These are phyloP conservation scores for Trichocomaceae sp. DNA, from an alignment of 2,329 filamentous ascomycete species.

Conservation along the genomic window DNA sequence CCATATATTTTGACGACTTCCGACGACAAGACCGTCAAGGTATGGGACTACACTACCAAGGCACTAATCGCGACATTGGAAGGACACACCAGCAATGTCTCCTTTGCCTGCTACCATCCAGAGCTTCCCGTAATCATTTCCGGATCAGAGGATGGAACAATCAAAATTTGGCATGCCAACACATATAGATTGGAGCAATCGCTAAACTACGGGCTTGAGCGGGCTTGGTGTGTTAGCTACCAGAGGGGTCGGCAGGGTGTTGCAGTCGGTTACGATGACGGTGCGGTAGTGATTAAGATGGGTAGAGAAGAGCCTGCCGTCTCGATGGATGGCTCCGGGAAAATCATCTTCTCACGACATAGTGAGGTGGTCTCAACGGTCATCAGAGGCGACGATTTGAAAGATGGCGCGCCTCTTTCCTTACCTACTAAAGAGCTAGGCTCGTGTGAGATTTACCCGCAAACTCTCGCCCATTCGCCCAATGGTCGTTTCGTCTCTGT, in stretches of 20 bases:
- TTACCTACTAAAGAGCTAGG: conserved; percentile 91
- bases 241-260: conserved; percentile 92
- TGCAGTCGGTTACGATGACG: conserved; percentile 94
- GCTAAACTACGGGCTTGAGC: conserved; percentile 88
- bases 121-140: conserved; percentile 96
- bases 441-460: conserved; percentile 92
- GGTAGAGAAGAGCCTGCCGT: conserved; percentile 95
- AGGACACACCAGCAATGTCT: conserved; percentile 96
- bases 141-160: conserved; percentile 91
- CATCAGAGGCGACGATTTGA: conserved; percentile 84
- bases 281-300: conserved; percentile 95
- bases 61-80: conserved; percentile 93
- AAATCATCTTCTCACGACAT: conserved; percentile 92
- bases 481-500: conserved; percentile 86
- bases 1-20: conserved; percentile 91
- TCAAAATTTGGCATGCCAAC: conserved; percentile 98
- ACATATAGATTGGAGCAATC: conserved; percentile 96
- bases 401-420: conserved; percentile 81
- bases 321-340: conserved; percentile 93
- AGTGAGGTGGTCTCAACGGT: conserved; percentile 92
- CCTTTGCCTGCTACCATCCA: conserved; percentile 95
- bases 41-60: conserved; percentile 99
- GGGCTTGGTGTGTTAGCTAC: conserved; percentile 95
- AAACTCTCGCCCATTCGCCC: conserved; percentile 89
- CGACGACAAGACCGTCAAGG: conserved; percentile 92